These are phyloP conservation scores for Spongospora subterranea DNA, from an alignment of 208 protist genomes.

Conservation along the genomic window DNA sequence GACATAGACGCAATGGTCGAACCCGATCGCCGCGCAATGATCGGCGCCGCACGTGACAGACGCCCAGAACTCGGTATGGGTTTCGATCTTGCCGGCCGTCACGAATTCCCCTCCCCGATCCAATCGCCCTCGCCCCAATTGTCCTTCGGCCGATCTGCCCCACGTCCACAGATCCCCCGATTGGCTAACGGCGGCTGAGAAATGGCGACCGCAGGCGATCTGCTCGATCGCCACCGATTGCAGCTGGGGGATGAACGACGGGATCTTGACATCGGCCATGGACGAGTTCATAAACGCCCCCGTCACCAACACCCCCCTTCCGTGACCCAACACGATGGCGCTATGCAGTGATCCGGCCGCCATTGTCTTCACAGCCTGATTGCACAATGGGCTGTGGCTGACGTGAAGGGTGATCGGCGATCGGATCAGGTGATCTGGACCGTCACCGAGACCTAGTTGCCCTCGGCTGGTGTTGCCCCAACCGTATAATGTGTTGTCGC, in stretches of 20 bases:
- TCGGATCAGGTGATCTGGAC: neutral
- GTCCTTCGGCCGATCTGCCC: neutral
- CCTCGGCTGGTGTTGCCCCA: neutral
- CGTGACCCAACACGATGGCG: neutral
- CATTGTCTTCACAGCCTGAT: neutral
- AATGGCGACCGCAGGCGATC: slow-evolving; percentile 5
- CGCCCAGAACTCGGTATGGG: slow-evolving; percentile 30
- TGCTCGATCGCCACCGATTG: neutral
- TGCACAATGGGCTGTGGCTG: slow-evolving; percentile 11
- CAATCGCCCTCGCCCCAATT: neutral
- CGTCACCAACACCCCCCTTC: neutral
- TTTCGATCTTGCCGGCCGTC: neutral
- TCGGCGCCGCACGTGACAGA: neutral
- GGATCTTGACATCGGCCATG: neutral
- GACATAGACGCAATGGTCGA: slow-evolving; percentile 37
- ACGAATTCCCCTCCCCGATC: neutral
- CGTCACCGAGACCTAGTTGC: slow-evolving; percentile 15
- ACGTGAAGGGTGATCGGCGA: slow-evolving; percentile 10
- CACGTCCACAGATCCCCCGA: slow-evolving; percentile 12
- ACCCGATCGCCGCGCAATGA: neutral
- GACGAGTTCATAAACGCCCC: neutral
- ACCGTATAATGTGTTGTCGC: slow-evolving; percentile 16
- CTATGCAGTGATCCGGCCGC: slow-evolving; percentile 2
- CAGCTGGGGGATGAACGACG: neutral
- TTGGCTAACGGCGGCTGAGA: neutral